Percentiles rank a stretch among this genome's conserved stretches.
These are phyloP conservation scores for Calonectria ilicicola DNA, from an alignment of 2,329 filamentous ascomycete genomes.

Conservation along the genomic window DNA sequence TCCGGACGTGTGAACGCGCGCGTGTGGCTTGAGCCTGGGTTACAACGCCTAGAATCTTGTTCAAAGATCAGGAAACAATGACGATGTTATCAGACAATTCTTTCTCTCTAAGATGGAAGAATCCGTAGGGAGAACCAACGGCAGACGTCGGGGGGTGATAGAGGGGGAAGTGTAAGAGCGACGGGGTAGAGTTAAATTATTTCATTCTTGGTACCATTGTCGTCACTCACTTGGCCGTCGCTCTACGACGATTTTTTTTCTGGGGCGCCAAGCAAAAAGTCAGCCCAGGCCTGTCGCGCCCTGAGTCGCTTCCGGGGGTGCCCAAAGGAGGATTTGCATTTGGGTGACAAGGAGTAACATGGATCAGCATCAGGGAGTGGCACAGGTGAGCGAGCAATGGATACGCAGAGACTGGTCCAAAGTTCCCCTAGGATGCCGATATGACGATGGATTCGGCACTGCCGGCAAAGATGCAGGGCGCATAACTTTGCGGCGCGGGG, in stretches of 20 bases:
- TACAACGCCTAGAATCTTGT: not conserved
- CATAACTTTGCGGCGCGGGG: not conserved
- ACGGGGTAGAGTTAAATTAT: conserved; percentile 22
- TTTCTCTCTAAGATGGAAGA: not conserved
- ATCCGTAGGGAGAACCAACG: too few relatives aligned
- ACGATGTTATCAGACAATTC: not conserved
- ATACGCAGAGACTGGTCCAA: not conserved
- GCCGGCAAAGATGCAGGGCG: not conserved
- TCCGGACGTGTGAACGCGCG: not conserved
- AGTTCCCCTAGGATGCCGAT: not conserved
- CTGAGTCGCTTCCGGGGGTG: conserved; percentile 7
- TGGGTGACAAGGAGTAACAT: conserved; percentile 3
- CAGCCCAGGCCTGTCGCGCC: conserved; percentile 18
- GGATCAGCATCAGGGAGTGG: conserved; percentile 3
- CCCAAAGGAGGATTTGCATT: conserved; percentile 5
- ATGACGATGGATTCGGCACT: not conserved
- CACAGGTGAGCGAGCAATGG: not conserved
- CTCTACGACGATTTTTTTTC: conserved; percentile 2
- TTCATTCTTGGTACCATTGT: not conserved
- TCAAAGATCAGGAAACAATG: too few relatives aligned
- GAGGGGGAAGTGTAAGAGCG: not conserved
- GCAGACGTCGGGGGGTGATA: not conserved
- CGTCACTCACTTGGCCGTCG: conserved; percentile 5
- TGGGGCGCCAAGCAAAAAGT: conserved; percentile 24
- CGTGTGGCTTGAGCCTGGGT: not conserved